These are phyloP conservation scores for Boletus holoroseus DNA, from an alignment of 1,284 basidiomycete species.

Conservation along the genomic window DNA sequence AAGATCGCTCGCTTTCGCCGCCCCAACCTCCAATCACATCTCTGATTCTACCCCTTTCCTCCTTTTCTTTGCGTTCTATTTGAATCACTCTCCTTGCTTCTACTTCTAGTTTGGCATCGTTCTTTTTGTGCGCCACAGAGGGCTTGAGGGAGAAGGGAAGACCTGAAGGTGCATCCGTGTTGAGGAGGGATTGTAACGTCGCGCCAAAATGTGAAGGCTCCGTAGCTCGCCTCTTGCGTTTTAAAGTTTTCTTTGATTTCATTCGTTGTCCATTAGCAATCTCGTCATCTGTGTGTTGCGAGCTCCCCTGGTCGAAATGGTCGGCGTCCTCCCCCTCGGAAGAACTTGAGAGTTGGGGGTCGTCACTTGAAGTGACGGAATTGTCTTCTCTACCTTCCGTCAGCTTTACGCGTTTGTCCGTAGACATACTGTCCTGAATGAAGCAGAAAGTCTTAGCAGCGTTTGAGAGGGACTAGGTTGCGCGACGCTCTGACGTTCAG, in stretches of 20 bases:
- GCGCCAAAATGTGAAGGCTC: slow-evolving; percentile 67
- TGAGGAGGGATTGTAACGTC: slow-evolving; percentile 62
- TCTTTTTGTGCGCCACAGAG: slow-evolving; percentile 57
- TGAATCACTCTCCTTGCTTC: slow-evolving; percentile 65
- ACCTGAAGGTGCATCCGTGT: slow-evolving; percentile 59
- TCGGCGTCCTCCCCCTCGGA: slow-evolving; percentile 32
- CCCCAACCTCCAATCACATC: slow-evolving; percentile 84
- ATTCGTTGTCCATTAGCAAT: slow-evolving; percentile 46
- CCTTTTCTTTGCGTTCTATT: slow-evolving; percentile 67
- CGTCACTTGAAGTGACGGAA: slow-evolving; percentile 18
- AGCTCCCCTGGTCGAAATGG: slow-evolving; percentile 30
- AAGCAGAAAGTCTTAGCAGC: not conserved
- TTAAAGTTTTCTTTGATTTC: slow-evolving; percentile 73
- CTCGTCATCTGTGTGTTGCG: slow-evolving; percentile 57
- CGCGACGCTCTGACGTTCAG: not conserved
- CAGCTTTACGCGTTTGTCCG: slow-evolving; percentile 39
- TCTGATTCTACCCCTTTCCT: slow-evolving; percentile 63
- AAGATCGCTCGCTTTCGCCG: slow-evolving; percentile 65
- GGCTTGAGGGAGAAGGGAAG: slow-evolving; percentile 73
- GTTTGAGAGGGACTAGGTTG: not conserved
- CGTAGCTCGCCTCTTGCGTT: slow-evolving; percentile 75
- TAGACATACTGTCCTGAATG: slow-evolving; percentile 31
- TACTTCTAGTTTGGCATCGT: slow-evolving; percentile 66
- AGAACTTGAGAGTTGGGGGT: slow-evolving; percentile 14
- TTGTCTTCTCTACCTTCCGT: slow-evolving; percentile 30